Base-by-base conservation (phyloP, 371 early-diverging fungal species). In the Capillidium rhysosporum region DNA sequence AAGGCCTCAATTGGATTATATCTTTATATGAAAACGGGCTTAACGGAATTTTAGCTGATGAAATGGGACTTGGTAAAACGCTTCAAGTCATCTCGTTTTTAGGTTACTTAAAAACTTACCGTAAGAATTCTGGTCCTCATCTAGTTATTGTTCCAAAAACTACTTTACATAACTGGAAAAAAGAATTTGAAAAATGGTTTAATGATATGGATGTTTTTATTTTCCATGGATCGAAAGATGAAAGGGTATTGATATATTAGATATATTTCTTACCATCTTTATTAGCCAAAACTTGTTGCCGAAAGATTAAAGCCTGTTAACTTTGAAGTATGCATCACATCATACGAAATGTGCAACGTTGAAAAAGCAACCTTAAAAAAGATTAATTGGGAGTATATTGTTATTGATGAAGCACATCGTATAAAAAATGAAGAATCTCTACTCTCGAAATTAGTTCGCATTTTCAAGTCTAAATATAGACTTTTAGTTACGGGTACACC, bases 341-440 rank as follows among this genome's bases (percentile, higher is more conserved):
- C 20, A 65, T 80, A n/a, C n/a, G n/a, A n/a, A 26, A 47, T 55
- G 3, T 62, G 68, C 7, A 68, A 77, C 55, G 92, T 93, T 57
- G 79, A 92, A 10, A 69, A 96, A 3, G 86, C 97, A 61, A 86
- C 83, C 72, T 92, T 92, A 2, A 98, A 98, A 63, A 98, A 98
- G 60, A 86, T 92, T 29, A 79, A 95, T 56, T 83, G 98, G 52
- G 91, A 91, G 60, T 97, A 98, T 63, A 83, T 93, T 59, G 89
- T 98, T 55, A 69, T 99, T 34, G 99, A 99, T 68, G 99, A 99
- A 72, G 99, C 99, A 0, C 99, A 99, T 65, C 79, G 94, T 34
- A 96, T 99, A 65, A 91, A 92, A 66, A 99, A 98, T 64, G 80
- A 86, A 14, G 80, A 82, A 52, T 91, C 99, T 25, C 88, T 95